These are phyloP conservation scores for Lupinus albus DNA, from an alignment of 306 rosid species.

Conservation along the genomic window DNA sequence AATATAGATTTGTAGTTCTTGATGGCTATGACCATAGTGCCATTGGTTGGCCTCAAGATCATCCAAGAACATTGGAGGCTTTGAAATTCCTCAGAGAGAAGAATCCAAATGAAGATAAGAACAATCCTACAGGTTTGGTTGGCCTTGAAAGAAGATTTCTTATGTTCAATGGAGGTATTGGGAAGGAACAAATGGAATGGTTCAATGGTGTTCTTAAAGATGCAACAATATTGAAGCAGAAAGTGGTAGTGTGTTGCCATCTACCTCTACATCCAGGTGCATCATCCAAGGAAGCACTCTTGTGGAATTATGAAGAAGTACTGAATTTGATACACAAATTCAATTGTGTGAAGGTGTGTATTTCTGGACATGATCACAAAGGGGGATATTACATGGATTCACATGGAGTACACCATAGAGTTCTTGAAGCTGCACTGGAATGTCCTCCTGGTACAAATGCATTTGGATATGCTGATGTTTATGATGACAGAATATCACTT, in stretches of 20 bases:
- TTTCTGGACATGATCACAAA: conserved; percentile 83
- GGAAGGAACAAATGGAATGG: conserved; percentile 88
- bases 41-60: conserved; percentile 86
- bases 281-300: conserved; percentile 59
- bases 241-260: conserved; percentile 81
- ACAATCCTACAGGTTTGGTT: conserved; percentile 67
- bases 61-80: conserved; percentile 67
- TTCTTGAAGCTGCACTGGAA: conserved; percentile 91
- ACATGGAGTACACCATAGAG: conserved; percentile 79
- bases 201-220: conserved; percentile 60
- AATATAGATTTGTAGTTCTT: conserved; percentile 72
- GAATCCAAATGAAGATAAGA: conserved; percentile 86
- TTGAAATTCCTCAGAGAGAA: conserved; percentile 58
- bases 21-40: conserved; percentile 90
- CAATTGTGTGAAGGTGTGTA: conserved; percentile 74
- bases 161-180: conserved; percentile 90
- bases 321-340: conserved; percentile 69
- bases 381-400: conserved; percentile 83
- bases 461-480: conserved; percentile 73
- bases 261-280: conserved; percentile 72
- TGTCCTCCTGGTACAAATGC: conserved; percentile 83
- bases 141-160: conserved; percentile 84
- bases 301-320: conserved; percentile 88
- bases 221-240: conserved; percentile 69
- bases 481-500: conserved; percentile 65